Percentiles rank a stretch among this genome's conserved stretches.
Evolutionary conservation across 1,139 yeast species (phyloP).

Genomic region (Yamadazyma membranifaciens): DNA sequence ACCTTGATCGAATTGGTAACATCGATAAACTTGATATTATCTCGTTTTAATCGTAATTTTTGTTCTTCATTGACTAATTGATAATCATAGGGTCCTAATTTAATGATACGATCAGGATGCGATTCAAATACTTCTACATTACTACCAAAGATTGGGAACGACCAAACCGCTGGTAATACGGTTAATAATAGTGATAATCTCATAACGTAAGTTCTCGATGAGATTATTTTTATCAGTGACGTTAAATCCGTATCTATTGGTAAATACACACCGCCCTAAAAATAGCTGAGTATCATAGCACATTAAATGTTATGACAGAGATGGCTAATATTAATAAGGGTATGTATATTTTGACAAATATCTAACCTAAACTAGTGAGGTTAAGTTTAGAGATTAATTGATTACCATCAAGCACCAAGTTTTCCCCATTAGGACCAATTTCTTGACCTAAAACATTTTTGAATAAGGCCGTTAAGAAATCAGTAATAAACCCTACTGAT

Average conservation of each 20-base stretch:
- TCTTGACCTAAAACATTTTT: conserved; percentile 12
- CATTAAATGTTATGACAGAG: too few relatives aligned
- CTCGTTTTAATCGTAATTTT: conserved; percentile 52
- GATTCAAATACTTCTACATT: background rate
- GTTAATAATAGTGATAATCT: conserved; percentile 4
- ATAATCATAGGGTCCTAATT: conserved; percentile 37
- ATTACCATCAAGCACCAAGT: conserved; percentile 8
- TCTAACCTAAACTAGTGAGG: too few relatives aligned
- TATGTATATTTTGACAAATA: too few relatives aligned
- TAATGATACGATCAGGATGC: conserved; percentile 26
- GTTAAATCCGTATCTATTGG: background rate
- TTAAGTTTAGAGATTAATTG: conserved; percentile 7
- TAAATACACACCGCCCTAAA: background rate
- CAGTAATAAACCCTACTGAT: conserved; percentile 4
- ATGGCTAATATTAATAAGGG: too few relatives aligned
- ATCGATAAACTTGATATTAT: conserved; percentile 65
- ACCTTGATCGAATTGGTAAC: conserved; percentile 46
- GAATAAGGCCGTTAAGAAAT: conserved; percentile 10
- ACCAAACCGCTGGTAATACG: conserved; percentile 2
- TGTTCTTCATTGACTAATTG: conserved; percentile 53
- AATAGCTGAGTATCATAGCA: too few relatives aligned
- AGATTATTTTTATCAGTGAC: background rate
- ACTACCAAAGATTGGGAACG: conserved; percentile 7
- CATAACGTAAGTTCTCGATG: conserved; percentile 1
- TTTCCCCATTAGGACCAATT: conserved; percentile 19